phyloP scores from a whole-genome alignment of 2,329 filamentous ascomycete genomes.

The Chalara sp. region DNA sequence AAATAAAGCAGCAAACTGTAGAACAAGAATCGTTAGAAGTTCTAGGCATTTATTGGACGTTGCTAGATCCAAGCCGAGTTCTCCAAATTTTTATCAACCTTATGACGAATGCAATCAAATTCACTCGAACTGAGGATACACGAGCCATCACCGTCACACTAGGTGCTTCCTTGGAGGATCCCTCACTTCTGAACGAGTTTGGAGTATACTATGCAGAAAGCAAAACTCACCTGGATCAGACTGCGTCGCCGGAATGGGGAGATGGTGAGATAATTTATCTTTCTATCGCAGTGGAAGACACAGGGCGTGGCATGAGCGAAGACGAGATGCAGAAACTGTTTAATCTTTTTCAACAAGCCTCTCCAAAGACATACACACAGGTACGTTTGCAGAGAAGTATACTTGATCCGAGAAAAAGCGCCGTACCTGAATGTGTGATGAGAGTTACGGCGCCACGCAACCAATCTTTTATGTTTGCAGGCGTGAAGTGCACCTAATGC shows the following conservation, averaged over 20 bases:
- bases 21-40: conserved; percentile 62
- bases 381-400: no score
- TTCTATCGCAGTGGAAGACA: conserved; percentile 69
- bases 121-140: conserved; percentile 62
- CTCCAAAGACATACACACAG: conserved; percentile 60
- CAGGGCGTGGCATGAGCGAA: conserved; percentile 64
- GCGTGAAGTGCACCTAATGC: no score
- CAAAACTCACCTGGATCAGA: conserved; percentile 20
- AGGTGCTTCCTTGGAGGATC: conserved; percentile 19
- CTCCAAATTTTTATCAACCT: conserved; percentile 78
- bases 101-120: conserved; percentile 77
- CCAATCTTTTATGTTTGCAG: no score
- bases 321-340: conserved; percentile 71
- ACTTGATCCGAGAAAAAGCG: no score
- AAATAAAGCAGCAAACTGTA: conserved; percentile 63
- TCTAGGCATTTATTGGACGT: conserved; percentile 63
- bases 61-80: conserved; percentile 68
- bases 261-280: conserved; percentile 64
- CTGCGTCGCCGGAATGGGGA: conserved; percentile 48
- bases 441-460: no score
- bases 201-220: conserved; percentile 29
- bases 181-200: conserved; percentile 41
- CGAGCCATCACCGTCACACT: conserved; percentile 36
- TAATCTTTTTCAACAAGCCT: conserved; percentile 68
- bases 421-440: no score